Evolutionary conservation across 208 protist species (phyloP).

Genomic region (Blastocrithidia nonstop): DNA sequence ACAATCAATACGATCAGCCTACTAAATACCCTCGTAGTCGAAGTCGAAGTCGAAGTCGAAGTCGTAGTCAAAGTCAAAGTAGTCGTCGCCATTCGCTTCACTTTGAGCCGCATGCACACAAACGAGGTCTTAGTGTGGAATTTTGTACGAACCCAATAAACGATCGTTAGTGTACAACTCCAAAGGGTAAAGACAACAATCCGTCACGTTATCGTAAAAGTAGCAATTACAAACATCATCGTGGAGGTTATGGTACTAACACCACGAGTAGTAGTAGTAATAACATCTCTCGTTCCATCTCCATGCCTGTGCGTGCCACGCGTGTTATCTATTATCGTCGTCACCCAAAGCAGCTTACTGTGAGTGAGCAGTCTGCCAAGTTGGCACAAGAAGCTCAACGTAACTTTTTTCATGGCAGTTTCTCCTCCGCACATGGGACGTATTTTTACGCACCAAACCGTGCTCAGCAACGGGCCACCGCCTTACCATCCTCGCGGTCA

Average conservation of each 20-base stretch:
- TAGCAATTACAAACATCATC: neutral
- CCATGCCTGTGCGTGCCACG: conserved; percentile 28
- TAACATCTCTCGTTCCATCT: conserved; percentile 37
- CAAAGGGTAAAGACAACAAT: too few species aligned
- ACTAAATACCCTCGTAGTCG: too few species aligned
- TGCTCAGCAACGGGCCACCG: conserved; percentile 31
- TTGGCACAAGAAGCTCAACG: conserved; percentile 46
- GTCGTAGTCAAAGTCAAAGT: too few species aligned
- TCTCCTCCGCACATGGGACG: conserved; percentile 55
- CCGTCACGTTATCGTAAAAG: too few species aligned
- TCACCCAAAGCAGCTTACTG: conserved; percentile 18
- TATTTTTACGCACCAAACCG: conserved; percentile 51
- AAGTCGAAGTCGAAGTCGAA: too few species aligned
- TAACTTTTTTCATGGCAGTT: conserved; percentile 64
- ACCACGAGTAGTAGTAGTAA: too few species aligned
- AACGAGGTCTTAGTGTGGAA: too few species aligned
- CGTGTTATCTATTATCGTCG: conserved; percentile 27
- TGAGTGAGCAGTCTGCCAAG: conserved; percentile 37
- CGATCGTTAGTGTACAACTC: too few species aligned
- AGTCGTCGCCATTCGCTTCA: too few species aligned
- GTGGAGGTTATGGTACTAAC: neutral
- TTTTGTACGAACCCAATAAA: too few species aligned
- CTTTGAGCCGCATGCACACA: too few species aligned
- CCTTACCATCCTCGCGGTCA: conserved; percentile 14
- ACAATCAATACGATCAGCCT: too few species aligned